phyloP scores from a whole-genome alignment of 2,329 filamentous ascomycete species.

The Nakataea oryzae region DNA sequence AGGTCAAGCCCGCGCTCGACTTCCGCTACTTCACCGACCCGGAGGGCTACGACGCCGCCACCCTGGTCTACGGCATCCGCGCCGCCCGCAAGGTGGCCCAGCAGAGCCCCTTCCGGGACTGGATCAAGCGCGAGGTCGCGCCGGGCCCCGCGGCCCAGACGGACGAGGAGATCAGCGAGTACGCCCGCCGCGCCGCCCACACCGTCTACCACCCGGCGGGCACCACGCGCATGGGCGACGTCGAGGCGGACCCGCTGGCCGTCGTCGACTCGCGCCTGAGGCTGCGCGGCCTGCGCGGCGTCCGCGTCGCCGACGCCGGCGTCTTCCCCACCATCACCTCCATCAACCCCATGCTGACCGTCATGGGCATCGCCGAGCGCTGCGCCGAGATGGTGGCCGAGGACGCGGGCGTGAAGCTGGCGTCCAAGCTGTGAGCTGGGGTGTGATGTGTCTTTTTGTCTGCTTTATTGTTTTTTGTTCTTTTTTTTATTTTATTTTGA shows the following conservation, averaged over 20 bases:
- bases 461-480: too few relatives aligned
- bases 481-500: too few relatives aligned
- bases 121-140: constrained; percentile 74
- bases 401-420: constrained; percentile 40
- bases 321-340: constrained; percentile 22
- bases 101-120: constrained; percentile 67
- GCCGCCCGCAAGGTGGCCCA: constrained; percentile 68
- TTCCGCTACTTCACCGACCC: constrained; percentile 86
- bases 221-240: constrained; percentile 7
- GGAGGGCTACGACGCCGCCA: constrained; percentile 75
- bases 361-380: constrained; percentile 72
- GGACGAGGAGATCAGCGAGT: constrained; percentile 69
- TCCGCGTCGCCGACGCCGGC: constrained; percentile 17
- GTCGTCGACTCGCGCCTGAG: constrained; percentile 33
- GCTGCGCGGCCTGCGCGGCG: constrained; percentile 12
- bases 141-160: constrained; percentile 64
- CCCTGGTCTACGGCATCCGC: constrained; percentile 66
- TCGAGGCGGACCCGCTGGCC: constrained; percentile 51
- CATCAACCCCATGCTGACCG: constrained; percentile 87
- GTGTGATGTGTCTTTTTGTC: too few relatives aligned
- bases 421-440: constrained; percentile 6
- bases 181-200: constrained; percentile 71
- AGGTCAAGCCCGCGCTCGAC: constrained; percentile 71
- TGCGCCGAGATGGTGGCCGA: constrained; percentile 74
- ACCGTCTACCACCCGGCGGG: constrained; percentile 67